Evolutionary conservation across 768 basidiomycete genomes (phyloP), one percentile per base, ranked within the genome.

Genomic region (Lentinula boryana): DNA sequence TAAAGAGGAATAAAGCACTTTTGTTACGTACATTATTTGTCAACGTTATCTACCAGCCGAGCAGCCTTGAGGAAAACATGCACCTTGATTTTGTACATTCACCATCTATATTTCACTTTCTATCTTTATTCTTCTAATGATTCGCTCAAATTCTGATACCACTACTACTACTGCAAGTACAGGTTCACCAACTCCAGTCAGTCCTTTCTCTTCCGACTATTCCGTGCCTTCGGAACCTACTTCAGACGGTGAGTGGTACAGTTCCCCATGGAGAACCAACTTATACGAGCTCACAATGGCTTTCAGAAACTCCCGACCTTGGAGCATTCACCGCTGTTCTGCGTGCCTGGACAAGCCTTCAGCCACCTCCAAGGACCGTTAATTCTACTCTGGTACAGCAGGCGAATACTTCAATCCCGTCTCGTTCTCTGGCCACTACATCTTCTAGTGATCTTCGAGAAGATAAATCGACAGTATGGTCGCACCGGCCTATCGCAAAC

Each of bases 291-390:
- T 16, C 40, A 35, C 18, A 51, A 40, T 51, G 10, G 16, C 18
- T 7, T 32, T 0, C 27, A 63, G 62, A 63, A 63, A 53, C 56
- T 15, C 88, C 88, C 46, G 87, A 89, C 71, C 78, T 91, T 7
- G 89, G 89, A 6, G 86, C 86, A 8, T 90, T 91, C 70, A 81
- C 77, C 13, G 77, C 82, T 38, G 86, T 91, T 23, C 81, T 91
- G 50, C 80, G 87, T n/a, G 88, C 85, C 58, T 76, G 85, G 71
- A 78, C 75, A 18, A 79, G 86, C 59, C 68, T 86, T 0, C 84
- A 85, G 62, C 84, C 77, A 3, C 71, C 70, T 52, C 78, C 76
- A 16, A 72, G 79, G 48, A 74, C 73, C 23, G 7, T 54, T n/a
- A 58, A 58, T 18, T 27, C 61, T 41, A 35, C 64, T 71, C 59